These are phyloP conservation scores for Talaromyces sp. DNA, from an alignment of 2,329 filamentous ascomycete genomes.

Conservation along the genomic window DNA sequence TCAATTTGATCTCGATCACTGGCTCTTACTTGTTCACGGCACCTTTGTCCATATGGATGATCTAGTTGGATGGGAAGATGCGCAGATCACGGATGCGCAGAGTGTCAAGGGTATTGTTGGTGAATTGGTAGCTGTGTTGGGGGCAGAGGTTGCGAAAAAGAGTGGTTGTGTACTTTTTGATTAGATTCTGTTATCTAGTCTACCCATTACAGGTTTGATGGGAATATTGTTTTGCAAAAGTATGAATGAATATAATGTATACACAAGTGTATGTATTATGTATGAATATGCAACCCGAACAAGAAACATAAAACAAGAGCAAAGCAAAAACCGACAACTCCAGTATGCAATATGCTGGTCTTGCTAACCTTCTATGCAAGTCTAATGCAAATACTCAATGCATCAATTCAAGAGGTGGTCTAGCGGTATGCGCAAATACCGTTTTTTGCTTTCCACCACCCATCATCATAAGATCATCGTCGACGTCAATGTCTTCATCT, in stretches of 20 bases:
- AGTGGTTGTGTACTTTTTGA: slow-evolving; percentile 39
- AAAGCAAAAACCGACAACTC: neutral
- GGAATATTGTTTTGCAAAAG: neutral
- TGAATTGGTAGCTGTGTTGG: slow-evolving; percentile 43
- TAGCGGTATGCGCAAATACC: slow-evolving; percentile 48
- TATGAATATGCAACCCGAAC: slow-evolving; percentile 2
- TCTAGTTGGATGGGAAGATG: slow-evolving; percentile 43
- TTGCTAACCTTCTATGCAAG: neutral
- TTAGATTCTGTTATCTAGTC: slow-evolving; percentile 16
- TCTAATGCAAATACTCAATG: slow-evolving; percentile 22
- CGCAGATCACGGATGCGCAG: slow-evolving; percentile 38
- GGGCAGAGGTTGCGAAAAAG: slow-evolving; percentile 38
- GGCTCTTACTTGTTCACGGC: slow-evolving; percentile 39
- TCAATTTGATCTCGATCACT: slow-evolving; percentile 40
- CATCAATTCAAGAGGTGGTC: slow-evolving; percentile 56
- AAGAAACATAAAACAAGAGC: neutral
- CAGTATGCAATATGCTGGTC: neutral
- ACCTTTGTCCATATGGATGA: slow-evolving; percentile 44
- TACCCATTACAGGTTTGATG: neutral
- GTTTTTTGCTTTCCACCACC: slow-evolving; percentile 31
- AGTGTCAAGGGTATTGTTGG: slow-evolving; percentile 45
- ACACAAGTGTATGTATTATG: slow-evolving; percentile 1
- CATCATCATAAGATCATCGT: slow-evolving; percentile 36
- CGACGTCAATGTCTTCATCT: slow-evolving; percentile 33
- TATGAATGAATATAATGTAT: neutral